A percentile compares a stretch with the other conserved stretches of the same genome.
phyloP scores from a whole-genome alignment of 2,329 filamentous ascomycete genomes.

The Alternaria sp. region DNA sequence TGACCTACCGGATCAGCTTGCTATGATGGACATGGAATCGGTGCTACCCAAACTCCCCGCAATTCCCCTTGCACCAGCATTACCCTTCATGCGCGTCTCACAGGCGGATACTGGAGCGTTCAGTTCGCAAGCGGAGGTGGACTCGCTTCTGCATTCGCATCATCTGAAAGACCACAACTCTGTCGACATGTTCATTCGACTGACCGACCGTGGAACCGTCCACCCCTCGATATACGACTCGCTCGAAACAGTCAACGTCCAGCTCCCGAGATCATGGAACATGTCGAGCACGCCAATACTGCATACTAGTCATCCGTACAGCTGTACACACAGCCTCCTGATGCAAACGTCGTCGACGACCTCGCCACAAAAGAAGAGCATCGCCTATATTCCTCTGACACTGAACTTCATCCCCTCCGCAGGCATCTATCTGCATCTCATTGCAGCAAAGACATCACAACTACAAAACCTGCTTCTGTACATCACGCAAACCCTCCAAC shows the following conservation, averaged over 20 bases:
- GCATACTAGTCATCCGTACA: conserved; percentile 74
- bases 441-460: conserved; percentile 86
- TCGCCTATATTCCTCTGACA: conserved; percentile 70
- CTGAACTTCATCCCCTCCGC: conserved; percentile 81
- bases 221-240: conserved; percentile 86
- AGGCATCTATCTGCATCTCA: conserved; percentile 79
- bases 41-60: conserved; percentile 47
- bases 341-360: conserved; percentile 53
- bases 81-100: conserved; percentile 41
- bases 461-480: conserved; percentile 88
- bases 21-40: conserved; percentile 49
- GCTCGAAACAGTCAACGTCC: conserved; percentile 75
- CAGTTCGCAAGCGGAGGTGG: conserved; percentile 48
- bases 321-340: conserved; percentile 78
- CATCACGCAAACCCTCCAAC: conserved; percentile 77
- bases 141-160: conserved; percentile 48
- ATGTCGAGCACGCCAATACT: conserved; percentile 58
- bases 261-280: conserved; percentile 53
- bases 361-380: conserved; percentile 37
- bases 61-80: conserved; percentile 44
- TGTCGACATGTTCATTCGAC: conserved; percentile 80
- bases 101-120: conserved; percentile 46
- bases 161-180: conserved; percentile 71
- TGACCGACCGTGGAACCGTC: conserved; percentile 72
- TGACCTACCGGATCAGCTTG: conserved; percentile 49